Evolutionary conservation across 805 yeast genomes (phyloP).

Genomic region (Wickerhamomyces chambardii): DNA sequence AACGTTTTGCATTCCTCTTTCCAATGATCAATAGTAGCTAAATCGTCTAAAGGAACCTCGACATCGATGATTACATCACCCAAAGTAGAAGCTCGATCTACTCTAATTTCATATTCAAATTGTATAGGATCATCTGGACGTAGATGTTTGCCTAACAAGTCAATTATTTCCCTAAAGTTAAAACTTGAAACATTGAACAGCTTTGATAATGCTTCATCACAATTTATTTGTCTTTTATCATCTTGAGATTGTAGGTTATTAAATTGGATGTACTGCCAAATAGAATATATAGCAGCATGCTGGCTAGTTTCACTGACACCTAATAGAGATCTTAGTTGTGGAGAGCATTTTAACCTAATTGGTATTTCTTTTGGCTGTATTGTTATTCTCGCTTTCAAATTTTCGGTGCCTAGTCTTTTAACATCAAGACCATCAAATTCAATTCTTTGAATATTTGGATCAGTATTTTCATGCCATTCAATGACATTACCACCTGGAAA

Average conservation of each 20-base stretch:
- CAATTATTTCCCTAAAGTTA: constrained; percentile 65
- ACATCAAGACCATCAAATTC: constrained; percentile 88
- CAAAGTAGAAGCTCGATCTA: constrained; percentile 66
- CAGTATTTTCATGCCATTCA: constrained; percentile 77
- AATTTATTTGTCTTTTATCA: constrained; percentile 42
- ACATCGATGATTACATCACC: constrained; percentile 80
- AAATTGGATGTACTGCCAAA: constrained; percentile 74
- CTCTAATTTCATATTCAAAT: constrained; percentile 66
- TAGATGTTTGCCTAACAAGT: constrained; percentile 56
- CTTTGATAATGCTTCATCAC: constrained; percentile 35
- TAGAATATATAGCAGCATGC: constrained; percentile 70
- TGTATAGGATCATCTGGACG: constrained; percentile 75
- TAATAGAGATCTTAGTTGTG: constrained; percentile 57
- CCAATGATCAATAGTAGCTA: constrained; percentile 16
- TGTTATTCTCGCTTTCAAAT: constrained; percentile 61
- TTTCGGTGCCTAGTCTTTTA: constrained; percentile 64
- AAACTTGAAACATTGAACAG: constrained; percentile 43
- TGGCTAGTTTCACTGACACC: constrained; percentile 78
- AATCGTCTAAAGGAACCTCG: constrained; percentile 39
- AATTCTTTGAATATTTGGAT: constrained; percentile 30
- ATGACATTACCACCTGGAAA: constrained; percentile 33
- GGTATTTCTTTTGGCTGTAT: constrained; percentile 78
- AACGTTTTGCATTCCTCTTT: constrained; percentile 22
- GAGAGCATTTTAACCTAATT: constrained; percentile 52
- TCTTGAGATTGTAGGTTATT: constrained; percentile 53